A percentile compares a stretch with the other conserved stretches of the same genome.
Conservation (phyloP, 2,329 filamentous ascomycete genomes). For the Paraphoma chrysanthemicola region DNA sequence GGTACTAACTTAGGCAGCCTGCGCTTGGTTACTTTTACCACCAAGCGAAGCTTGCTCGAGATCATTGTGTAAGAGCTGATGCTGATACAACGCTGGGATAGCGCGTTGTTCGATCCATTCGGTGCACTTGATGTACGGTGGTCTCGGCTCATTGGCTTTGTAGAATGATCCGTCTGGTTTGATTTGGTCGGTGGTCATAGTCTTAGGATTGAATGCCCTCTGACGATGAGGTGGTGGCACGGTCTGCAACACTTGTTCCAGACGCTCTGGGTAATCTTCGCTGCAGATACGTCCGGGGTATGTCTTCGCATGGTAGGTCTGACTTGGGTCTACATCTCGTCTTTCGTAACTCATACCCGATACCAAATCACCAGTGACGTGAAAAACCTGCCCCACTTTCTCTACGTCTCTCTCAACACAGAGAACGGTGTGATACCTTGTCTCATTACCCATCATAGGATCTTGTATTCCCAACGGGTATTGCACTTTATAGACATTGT, state of each 20-base stretch:
- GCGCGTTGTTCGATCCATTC: constrained; percentile 3
- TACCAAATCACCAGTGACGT: constrained; percentile 5
- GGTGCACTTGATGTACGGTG: constrained; percentile 4
- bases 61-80: constrained; percentile 3
- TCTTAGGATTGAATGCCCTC: constrained; percentile 5
- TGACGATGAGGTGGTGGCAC: constrained; percentile 3
- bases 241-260: constrained; percentile 3
- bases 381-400: constrained; percentile 1
- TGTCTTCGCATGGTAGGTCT: constrained; percentile 6
- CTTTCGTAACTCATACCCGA: constrained; percentile 5
- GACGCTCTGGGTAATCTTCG: constrained; percentile 5
- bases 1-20: background rate
- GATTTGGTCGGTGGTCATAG: constrained; percentile 4
- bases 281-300: constrained; percentile 5
- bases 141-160: background rate
- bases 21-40: background rate
- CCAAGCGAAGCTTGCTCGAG: background rate
- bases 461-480: constrained; percentile 6
- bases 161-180: constrained; percentile 5
- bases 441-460: constrained; percentile 6
- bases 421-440: constrained; percentile 5
- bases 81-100: constrained; percentile 6
- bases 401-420: constrained; percentile 5
- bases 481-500: constrained; percentile 3
- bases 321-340: constrained; percentile 3